Conservation (phyloP, 805 yeast genomes). For the Candida yuanshanica region DNA sequence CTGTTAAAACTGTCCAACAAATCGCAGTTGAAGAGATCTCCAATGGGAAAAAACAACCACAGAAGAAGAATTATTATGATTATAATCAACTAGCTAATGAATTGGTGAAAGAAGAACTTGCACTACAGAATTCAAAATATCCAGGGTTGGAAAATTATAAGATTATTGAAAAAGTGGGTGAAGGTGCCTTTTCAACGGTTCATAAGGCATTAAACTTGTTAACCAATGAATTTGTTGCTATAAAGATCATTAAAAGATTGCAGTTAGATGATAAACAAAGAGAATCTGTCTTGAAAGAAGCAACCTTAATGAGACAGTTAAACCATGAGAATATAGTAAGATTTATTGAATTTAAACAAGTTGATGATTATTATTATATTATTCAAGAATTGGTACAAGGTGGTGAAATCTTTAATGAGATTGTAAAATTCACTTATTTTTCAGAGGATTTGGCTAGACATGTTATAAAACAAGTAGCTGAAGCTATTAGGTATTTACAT, state of each 20-base stretch:
- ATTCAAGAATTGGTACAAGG: slow-evolving; percentile 64
- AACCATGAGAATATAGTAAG: slow-evolving; percentile 56
- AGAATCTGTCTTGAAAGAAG: slow-evolving; percentile 37
- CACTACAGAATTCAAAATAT: slow-evolving; percentile 16
- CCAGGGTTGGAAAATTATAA: slow-evolving; percentile 27
- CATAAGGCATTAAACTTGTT: slow-evolving; percentile 56
- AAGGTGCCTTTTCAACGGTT: slow-evolving; percentile 89
- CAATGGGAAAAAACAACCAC: neutral
- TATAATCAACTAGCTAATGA: slow-evolving; percentile 24
- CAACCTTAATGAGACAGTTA: slow-evolving; percentile 39
- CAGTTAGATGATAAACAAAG: slow-evolving; percentile 29
- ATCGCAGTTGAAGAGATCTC: neutral
- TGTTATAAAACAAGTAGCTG: slow-evolving; percentile 61
- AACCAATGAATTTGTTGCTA: slow-evolving; percentile 50
- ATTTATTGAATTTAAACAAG: slow-evolving; percentile 52
- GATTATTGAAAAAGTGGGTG: slow-evolving; percentile 47
- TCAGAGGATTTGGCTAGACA: slow-evolving; percentile 52
- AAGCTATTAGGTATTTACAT: slow-evolving; percentile 90
- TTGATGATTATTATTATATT: slow-evolving; percentile 56
- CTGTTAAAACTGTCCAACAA: neutral
- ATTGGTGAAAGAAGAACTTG: slow-evolving; percentile 21
- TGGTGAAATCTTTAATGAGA: slow-evolving; percentile 75
- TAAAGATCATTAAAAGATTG: slow-evolving; percentile 64
- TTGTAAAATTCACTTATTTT: slow-evolving; percentile 56
- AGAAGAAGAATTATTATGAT: slow-evolving; percentile 12